Percentiles rank a stretch among this genome's conserved stretches.
Evolutionary conservation across 495 filamentous ascomycete species (phyloP).

Genomic region (Daldinia loculata): DNA sequence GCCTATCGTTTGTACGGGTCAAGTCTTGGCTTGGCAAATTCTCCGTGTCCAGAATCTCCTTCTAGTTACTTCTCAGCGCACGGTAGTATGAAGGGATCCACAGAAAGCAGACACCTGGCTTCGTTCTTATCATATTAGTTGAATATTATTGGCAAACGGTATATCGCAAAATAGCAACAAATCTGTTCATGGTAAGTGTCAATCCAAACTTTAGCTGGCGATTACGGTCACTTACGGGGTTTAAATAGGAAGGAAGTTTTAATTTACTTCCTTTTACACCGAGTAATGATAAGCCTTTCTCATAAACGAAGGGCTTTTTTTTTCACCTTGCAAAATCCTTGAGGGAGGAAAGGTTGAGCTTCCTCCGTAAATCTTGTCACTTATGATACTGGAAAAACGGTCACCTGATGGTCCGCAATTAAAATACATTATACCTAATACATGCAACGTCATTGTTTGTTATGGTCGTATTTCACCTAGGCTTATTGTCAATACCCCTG

Average conservation of each 20-base stretch:
- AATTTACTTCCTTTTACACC: not conserved
- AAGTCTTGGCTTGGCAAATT: slow-evolving; percentile 8
- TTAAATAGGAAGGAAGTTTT: not conserved
- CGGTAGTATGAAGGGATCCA: slow-evolving; percentile 2
- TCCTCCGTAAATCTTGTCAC: not conserved
- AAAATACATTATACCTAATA: not conserved
- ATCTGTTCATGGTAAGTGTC: slow-evolving; percentile 29
- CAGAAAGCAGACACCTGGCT: not conserved
- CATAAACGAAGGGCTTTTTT: no score
- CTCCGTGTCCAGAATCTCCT: not conserved
- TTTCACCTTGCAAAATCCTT: no score
- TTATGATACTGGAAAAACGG: not conserved
- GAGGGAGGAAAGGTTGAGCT: not conserved
- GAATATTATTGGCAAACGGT: not conserved
- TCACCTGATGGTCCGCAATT: not conserved
- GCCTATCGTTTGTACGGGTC: slow-evolving; percentile 1
- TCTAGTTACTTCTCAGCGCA: not conserved
- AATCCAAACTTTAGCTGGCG: not conserved
- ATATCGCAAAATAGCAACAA: not conserved
- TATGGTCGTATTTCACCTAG: slow-evolving; percentile 3
- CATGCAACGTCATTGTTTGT: slow-evolving; percentile 8
- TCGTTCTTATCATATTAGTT: not conserved
- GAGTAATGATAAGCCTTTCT: not conserved
- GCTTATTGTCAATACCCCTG: not conserved
- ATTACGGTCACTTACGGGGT: not conserved